Evolutionary conservation across 1,284 basidiomycete species (phyloP), one percentile per base, ranked within the genome.

Genomic region (Ceratobasidium sp.): DNA sequence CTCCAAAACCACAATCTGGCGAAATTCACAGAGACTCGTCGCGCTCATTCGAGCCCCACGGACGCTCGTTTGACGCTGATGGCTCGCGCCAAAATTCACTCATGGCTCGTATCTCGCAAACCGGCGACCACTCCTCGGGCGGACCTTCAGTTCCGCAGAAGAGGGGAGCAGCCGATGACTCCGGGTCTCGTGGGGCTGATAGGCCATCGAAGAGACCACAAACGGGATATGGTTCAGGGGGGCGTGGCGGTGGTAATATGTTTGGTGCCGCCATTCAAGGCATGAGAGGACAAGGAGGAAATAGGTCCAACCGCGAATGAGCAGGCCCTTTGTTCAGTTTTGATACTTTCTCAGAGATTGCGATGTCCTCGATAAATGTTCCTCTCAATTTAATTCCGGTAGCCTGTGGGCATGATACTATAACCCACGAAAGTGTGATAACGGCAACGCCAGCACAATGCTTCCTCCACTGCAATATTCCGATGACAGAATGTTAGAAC

Each of bases 111-210:
- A 55, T 71, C 55, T 70, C 67, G 16, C 67, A 70, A 36, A 21
- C 41, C n/a, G 41, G 21, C 46, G 34, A 32, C 41, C 50, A 55
- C 16, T 32, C n/a, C 5, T 36, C 46, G 21, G 26, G 50, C 18
- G 65, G 67, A 23, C 69, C 69, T 26, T 71, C 69, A 28, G 48
- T 71, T 3, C 69, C 69, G 3, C 69, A 71, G 57, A 71, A 71
- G 34, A 43, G 69, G 23, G 57, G 28, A 1, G 45, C 67, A 23
- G 55, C 57, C 12, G 69, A 71, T 3, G 69, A 71, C 14, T 16
- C 57, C 18, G 55, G 55, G n/a, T 36, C 55, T 14, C 67, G 67
- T 26, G 67, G 55, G 9, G 26, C 36, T 26, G 69, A 71, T 28
- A 41, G 69, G 9, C 69, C 69, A 12, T 48, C 57, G 23, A 71